Evolutionary conservation across 768 basidiomycete genomes (phyloP).

Genomic region (Suillus hirtellus): DNA sequence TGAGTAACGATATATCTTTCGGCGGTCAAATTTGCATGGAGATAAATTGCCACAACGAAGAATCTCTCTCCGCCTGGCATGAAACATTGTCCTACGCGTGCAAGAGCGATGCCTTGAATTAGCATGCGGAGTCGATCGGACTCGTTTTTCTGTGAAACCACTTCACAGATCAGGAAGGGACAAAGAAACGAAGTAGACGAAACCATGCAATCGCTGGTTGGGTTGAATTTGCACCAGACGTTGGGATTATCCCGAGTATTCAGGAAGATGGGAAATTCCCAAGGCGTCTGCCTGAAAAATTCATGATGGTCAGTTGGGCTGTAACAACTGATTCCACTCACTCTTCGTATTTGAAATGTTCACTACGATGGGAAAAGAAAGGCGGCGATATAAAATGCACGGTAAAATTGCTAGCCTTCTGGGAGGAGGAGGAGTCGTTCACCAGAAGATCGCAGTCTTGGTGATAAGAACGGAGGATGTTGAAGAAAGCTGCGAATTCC

Average conservation of each 20-base stretch:
- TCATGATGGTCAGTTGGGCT: too few relatives aligned
- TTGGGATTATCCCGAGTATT: rapidly evolving
- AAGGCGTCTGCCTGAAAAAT: conserved; percentile 14
- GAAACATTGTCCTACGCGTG: conserved; percentile 1
- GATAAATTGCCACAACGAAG: conserved; percentile 11
- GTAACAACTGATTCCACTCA: neutral
- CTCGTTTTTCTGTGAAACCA: neutral
- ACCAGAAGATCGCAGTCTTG: neutral
- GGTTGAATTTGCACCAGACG: conserved; percentile 2
- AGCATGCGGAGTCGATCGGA: conserved; percentile 12
- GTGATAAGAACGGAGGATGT: conserved; percentile 8
- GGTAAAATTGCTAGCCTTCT: conserved; percentile 16
- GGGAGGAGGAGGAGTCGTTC: neutral
- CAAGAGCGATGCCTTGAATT: conserved; percentile 13
- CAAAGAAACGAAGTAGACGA: neutral
- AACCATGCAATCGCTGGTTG: conserved; percentile 15
- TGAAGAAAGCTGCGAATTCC: conserved; percentile 14
- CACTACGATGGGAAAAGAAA: conserved; percentile 10
- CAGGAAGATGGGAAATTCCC: conserved; percentile 18
- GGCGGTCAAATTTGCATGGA: conserved; percentile 6
- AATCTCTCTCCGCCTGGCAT: neutral
- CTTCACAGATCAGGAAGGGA: conserved; percentile 19
- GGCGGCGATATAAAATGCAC: conserved; percentile 15
- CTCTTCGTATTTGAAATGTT: neutral
- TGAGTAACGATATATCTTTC: conserved; percentile 13